Conservation (phyloP, 176 grass and related monocot species). For the barley (Hordeum vulgare) region DNA sequence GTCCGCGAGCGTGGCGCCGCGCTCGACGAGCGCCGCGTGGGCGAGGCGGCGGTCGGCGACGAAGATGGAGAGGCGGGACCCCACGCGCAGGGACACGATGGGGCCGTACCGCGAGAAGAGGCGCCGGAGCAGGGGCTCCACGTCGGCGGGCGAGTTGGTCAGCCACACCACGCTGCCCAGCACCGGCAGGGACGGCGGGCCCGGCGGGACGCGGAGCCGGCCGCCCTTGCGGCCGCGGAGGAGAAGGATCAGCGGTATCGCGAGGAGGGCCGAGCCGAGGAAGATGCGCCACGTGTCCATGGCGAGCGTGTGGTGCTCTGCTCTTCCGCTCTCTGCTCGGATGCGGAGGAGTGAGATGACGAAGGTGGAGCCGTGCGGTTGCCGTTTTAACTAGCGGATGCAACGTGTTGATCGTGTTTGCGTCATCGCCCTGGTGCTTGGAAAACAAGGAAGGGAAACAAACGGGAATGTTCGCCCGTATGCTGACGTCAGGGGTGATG, state of each 20-base stretch:
- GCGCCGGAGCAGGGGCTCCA: not conserved
- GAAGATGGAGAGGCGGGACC: constrained; percentile 22
- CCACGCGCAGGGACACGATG: constrained; percentile 26
- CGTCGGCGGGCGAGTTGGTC: not conserved
- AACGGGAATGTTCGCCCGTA: not conserved
- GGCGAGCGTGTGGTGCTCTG: not conserved
- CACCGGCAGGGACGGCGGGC: not conserved
- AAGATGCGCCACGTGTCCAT: not conserved
- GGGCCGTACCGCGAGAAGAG: constrained; percentile 40
- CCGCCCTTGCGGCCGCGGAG: not conserved
- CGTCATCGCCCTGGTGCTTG: not conserved
- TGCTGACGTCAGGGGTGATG: not conserved
- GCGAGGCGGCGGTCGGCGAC: constrained; percentile 39
- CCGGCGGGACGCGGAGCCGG: not conserved
- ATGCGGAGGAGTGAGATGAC: not conserved
- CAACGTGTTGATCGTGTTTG: not conserved
- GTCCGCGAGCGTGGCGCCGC: constrained; percentile 26
- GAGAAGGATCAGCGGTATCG: not conserved
- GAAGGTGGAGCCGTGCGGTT: not conserved
- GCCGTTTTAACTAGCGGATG: not conserved
- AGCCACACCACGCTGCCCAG: constrained; percentile 7
- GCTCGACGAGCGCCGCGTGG: constrained; percentile 28
- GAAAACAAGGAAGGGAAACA: not conserved
- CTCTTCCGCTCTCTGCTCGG: not conserved
- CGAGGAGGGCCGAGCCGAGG: not conserved